Conservation (phyloP, 1,284 basidiomycete species). For the Kwoniella shivajii region DNA sequence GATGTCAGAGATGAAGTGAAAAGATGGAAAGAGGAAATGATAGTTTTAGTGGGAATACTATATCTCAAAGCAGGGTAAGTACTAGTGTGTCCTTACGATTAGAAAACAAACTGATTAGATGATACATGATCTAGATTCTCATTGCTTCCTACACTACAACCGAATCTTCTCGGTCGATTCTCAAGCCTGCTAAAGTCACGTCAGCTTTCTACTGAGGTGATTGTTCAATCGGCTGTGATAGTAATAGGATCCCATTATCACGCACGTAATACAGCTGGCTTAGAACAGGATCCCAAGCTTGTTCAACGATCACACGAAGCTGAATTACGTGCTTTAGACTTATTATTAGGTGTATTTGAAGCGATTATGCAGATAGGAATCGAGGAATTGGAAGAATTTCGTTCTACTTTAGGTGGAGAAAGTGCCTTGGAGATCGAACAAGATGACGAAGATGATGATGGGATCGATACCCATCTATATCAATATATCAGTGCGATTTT, state of each 20-base stretch:
- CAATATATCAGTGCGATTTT: conserved; percentile 82
- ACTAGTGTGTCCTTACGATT: conserved; percentile 11
- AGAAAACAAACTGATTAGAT: too few relatives aligned
- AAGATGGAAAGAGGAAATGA: conserved; percentile 68
- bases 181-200: conserved; percentile 65
- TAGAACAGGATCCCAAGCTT: conserved; percentile 17
- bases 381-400: conserved; percentile 55
- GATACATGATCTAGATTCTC: conserved; percentile 22
- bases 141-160: conserved; percentile 27
- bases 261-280: conserved; percentile 59
- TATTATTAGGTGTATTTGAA: conserved; percentile 72
- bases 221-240: conserved; percentile 73
- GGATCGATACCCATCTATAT: conserved; percentile 61
- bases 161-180: conserved; percentile 20
- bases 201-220: conserved; percentile 71
- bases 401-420: conserved; percentile 27
- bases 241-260: conserved; percentile 80
- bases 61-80: conserved; percentile 53
- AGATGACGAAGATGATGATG: conserved; percentile 51
- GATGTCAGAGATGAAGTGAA: conserved; percentile 57
- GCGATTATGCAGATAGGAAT: conserved; percentile 70
- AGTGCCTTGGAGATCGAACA: conserved; percentile 35
- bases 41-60: conserved; percentile 61
- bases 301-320: conserved; percentile 45
- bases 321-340: conserved; percentile 71